Evolutionary conservation across 768 basidiomycete genomes (phyloP).

Genomic region (Cystobasidium ongulense): DNA sequence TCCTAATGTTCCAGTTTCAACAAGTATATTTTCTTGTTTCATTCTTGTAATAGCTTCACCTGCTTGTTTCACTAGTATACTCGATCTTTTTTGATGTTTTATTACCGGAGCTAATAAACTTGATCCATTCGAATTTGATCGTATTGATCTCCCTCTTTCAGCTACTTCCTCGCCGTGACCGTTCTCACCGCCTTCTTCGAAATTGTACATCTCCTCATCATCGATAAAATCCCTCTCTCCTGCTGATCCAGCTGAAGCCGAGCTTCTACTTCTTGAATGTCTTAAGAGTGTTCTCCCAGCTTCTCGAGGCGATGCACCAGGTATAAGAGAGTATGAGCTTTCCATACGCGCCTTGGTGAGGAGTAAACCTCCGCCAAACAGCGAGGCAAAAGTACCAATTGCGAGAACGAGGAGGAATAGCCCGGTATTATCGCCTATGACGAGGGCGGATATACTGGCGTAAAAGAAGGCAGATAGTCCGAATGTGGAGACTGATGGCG

Average conservation of each 20-base stretch:
- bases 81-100: neutral
- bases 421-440: conserved; percentile 70
- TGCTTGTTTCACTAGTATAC: neutral
- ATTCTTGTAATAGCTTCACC: neutral
- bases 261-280: neutral
- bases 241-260: neutral
- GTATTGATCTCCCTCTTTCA: neutral
- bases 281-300: neutral
- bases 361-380: conserved; percentile 41
- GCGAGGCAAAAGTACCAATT: conserved; percentile 67
- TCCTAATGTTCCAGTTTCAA: neutral
- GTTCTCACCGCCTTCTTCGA: neutral
- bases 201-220: neutral
- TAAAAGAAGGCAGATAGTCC: conserved; percentile 88
- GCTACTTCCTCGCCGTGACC: too few species aligned
- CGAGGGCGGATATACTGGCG: conserved; percentile 61
- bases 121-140: neutral
- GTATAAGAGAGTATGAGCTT: neutral
- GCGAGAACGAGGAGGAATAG: conserved; percentile 67
- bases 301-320: neutral
- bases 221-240: neutral
- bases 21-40: neutral
- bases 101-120: neutral
- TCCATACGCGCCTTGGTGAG: neutral
- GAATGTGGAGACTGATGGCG: conserved; percentile 68